Percentiles rank a stretch among this genome's conserved stretches.
phyloP scores from a whole-genome alignment of 768 basidiomycete genomes.

The Boletus tylopilopsis region DNA sequence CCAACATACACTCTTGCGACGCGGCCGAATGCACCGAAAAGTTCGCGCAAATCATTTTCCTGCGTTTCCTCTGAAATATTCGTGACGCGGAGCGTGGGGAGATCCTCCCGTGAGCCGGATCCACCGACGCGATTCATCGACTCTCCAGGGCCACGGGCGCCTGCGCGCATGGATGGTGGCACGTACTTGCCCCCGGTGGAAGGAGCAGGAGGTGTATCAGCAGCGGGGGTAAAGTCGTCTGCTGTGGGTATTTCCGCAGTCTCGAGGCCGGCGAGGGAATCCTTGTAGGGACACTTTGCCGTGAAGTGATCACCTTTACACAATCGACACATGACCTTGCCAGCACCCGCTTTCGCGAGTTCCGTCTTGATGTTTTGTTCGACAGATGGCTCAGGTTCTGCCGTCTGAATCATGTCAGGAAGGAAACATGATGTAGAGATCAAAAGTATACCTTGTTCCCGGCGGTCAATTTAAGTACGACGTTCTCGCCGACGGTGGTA shows the following conservation, averaged over 20 bases:
- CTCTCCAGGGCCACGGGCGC: constrained; percentile 68
- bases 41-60: constrained; percentile 88
- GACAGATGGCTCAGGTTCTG: constrained; percentile 63
- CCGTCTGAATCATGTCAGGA: constrained; percentile 35
- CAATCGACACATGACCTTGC: constrained; percentile 87
- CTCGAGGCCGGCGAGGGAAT: constrained; percentile 77
- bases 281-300: constrained; percentile 97
- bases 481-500: constrained; percentile 82
- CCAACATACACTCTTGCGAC: constrained; percentile 92
- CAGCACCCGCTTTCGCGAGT: constrained; percentile 70
- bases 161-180: constrained; percentile 85
- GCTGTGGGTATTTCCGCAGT: constrained; percentile 43
- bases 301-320: constrained; percentile 99
- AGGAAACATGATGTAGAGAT: background rate
- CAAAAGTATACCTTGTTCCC: constrained; percentile 54
- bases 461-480: constrained; percentile 56
- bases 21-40: constrained; percentile 83
- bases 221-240: constrained; percentile 35
- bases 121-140: constrained; percentile 52
- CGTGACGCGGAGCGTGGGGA: constrained; percentile 95
- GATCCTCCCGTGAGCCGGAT: constrained; percentile 71
- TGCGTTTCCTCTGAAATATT: constrained; percentile 95
- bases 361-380: constrained; percentile 65
- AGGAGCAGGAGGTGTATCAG: constrained; percentile 27
- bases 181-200: constrained; percentile 80